These are phyloP conservation scores for Taiozyma sp. DNA, from an alignment of 1,139 yeast genomes.

Conservation along the genomic window DNA sequence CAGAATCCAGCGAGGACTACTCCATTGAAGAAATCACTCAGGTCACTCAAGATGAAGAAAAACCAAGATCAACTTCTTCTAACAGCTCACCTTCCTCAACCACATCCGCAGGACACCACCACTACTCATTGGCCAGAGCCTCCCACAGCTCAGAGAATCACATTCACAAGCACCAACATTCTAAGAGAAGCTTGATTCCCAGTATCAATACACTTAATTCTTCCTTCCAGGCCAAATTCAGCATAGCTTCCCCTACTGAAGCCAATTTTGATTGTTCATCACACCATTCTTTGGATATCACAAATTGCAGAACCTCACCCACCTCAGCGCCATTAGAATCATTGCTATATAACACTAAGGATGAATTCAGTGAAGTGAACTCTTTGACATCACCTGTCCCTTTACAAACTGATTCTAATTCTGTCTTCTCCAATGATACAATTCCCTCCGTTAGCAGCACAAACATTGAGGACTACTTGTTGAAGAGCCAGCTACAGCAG, in stretches of 20 bases:
- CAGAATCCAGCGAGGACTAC: constrained; percentile 19
- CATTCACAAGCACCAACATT: constrained; percentile 11
- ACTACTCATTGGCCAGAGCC: constrained; percentile 8
- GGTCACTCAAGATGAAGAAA: constrained; percentile 7
- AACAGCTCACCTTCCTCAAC: neutral
- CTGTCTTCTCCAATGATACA: neutral
- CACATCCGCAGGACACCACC: constrained; percentile 3
- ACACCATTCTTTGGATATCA: constrained; percentile 6
- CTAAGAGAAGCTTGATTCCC: constrained; percentile 5
- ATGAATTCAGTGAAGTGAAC: neutral
- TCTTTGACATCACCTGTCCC: neutral
- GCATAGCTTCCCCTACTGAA: constrained; percentile 9
- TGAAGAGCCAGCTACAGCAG: neutral
- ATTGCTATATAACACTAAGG: neutral
- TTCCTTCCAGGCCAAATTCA: constrained; percentile 13
- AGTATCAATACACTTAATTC: constrained; percentile 11
- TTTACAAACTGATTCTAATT: neutral
- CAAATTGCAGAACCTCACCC: neutral
- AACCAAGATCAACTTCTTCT: neutral
- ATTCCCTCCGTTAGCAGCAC: neutral
- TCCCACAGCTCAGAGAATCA: constrained; percentile 16
- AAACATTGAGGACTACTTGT: neutral
- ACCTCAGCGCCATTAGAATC: neutral
- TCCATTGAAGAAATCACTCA: constrained; percentile 21
- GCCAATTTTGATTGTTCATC: neutral